Evolutionary conservation across 2,329 filamentous ascomycete species (phyloP), one percentile per base, ranked within the genome.

Genomic region (Hypoxylon sp.): DNA sequence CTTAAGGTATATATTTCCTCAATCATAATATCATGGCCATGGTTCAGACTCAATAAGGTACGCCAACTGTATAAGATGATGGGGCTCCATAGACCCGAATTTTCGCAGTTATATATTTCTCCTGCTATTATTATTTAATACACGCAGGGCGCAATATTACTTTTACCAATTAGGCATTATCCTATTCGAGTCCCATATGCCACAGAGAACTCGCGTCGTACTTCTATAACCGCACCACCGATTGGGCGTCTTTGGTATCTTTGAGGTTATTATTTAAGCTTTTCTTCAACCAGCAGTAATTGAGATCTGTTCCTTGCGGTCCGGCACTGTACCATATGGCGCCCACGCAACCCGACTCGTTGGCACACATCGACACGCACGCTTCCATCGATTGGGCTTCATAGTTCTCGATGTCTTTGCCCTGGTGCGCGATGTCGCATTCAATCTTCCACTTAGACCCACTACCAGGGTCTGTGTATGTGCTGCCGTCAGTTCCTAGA

Each of bases 221-320:
- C 11, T 52, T 45, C 21, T 50, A 74, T 60, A 75, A 43, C 58
- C 63, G 53, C 21, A 74, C 65, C 4, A 71, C 71, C 5, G 69
- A 73, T 55, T 75, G 73, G 7, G 74, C 72, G 36, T 74, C 74
- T 30, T 19, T n/a, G 36, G 63, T 75, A 14, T 36, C 60, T 30
- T 45, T 51, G n/a, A 68, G 60, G n/a, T 19, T 30, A 36, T 71
- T 65, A 0, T 69, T 53, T 65, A 75, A 70, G 7, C 46, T 50
- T 13, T 60, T 74, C 51, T 76, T 75, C 45, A 76, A 51, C 74
- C 74, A 76, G 55, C 74, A 76, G 48, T 73, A 76, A 49, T 76
- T 75, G 23, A 73, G 71, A 32, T 73, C 69, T 7, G 75, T 76
- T 13, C 75, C 75, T 50, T 76, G 75, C 19, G 72, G 70, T 0